These are phyloP conservation scores for Cercospora sp. DNA, from an alignment of 2,329 filamentous ascomycete genomes.

Conservation along the genomic window DNA sequence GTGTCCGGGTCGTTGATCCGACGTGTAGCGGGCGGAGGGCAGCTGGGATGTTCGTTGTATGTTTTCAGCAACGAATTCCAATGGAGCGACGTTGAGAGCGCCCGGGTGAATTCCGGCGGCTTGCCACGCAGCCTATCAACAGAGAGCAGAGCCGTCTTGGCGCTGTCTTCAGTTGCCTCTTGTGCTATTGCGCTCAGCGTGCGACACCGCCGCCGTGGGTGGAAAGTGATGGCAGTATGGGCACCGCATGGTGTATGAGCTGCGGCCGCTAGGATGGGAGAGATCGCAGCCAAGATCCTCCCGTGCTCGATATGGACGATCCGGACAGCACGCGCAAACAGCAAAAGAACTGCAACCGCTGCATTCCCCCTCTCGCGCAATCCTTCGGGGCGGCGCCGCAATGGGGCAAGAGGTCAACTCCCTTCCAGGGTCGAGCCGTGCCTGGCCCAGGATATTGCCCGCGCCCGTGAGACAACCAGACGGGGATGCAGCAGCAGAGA, in stretches of 20 bases:
- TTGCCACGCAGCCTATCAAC: not conserved
- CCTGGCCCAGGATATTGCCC: slow-evolving; percentile 6
- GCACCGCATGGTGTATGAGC: not conserved
- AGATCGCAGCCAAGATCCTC: not conserved
- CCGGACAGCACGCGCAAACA: not conserved
- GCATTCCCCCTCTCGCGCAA: not conserved
- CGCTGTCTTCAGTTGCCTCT: not conserved
- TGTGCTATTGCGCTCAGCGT: not conserved
- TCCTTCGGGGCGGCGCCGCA: slow-evolving; percentile 2
- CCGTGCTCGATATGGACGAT: not conserved
- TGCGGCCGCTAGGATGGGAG: not conserved
- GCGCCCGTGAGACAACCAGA: slow-evolving; percentile 5
- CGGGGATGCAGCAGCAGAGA: slow-evolving; percentile 11
- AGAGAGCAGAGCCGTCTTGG: not conserved
- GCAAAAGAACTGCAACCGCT: not conserved
- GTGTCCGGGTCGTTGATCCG: not conserved
- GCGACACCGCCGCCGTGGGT: not conserved
- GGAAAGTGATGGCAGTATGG: not conserved
- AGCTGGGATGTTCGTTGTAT: not conserved
- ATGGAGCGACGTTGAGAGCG: not conserved
- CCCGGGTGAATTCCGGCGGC: not conserved
- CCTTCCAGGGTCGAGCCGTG: not conserved
- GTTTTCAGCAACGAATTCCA: not conserved
- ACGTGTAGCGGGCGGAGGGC: not conserved
- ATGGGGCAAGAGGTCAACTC: not conserved